These are phyloP conservation scores for Pittosporum tobira DNA, from an alignment of 129 eudicot genomes.

Conservation along the genomic window DNA sequence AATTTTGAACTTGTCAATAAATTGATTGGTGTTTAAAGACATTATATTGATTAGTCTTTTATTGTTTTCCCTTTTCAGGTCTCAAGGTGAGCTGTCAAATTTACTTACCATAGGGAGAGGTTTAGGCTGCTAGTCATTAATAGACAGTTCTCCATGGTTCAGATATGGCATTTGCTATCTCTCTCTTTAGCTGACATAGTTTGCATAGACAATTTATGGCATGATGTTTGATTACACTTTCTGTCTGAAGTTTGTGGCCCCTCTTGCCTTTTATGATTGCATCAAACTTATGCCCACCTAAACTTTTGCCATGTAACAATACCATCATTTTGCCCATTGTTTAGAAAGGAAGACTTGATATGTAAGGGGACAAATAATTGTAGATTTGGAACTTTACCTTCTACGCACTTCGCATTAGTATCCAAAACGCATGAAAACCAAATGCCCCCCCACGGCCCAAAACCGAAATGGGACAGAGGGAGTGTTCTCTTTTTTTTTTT, in stretches of 20 bases:
- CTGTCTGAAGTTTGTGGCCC: not conserved
- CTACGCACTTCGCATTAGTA: not conserved
- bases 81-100: constrained; percentile 50
- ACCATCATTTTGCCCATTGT: too few relatives aligned
- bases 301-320: too few relatives aligned
- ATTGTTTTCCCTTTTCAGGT: constrained; percentile 46
- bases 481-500: too few relatives aligned
- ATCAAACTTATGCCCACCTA: not conserved
- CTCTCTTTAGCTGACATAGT: not conserved
- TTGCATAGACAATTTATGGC: not conserved
- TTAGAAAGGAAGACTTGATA: not conserved
- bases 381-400: not conserved
- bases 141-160: too few relatives aligned
- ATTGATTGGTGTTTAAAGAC: not conserved
- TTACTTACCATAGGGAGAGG: constrained; percentile 15
- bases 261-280: not conserved
- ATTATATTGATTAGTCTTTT: constrained; percentile 16
- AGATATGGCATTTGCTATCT: constrained; percentile 1
- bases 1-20: not conserved
- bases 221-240: not conserved
- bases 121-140: constrained; percentile 19
- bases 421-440: not conserved
- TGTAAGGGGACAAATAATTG: not conserved
- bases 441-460: too few relatives aligned
- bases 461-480: too few relatives aligned